Percentiles rank a stretch among this genome's conserved stretches.
phyloP scores from a whole-genome alignment of 306 rosid genomes.

The Trifolium fragiferum region DNA sequence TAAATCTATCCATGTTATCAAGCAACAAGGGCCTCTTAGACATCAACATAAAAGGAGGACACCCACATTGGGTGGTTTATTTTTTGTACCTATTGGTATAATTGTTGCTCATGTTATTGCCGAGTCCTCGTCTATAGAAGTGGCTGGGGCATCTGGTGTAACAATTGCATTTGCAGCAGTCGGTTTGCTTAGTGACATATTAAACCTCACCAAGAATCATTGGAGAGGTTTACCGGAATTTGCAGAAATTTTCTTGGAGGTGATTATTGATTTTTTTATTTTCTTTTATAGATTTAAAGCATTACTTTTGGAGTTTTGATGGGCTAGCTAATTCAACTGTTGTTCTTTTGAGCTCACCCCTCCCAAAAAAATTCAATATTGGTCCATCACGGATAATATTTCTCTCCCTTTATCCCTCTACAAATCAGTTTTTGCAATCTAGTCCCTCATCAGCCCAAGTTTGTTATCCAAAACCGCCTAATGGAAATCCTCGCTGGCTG shows the following conservation, averaged over 20 bases:
- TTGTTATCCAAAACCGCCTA: conserved; percentile 24
- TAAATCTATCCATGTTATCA: conserved; percentile 64
- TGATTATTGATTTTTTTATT: conserved; percentile 42
- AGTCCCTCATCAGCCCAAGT: conserved; percentile 9
- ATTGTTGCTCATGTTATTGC: conserved; percentile 62
- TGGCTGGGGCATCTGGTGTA: conserved; percentile 68
- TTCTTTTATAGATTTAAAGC: background rate
- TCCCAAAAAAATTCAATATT: background rate
- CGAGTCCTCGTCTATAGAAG: conserved; percentile 73
- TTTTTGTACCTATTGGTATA: conserved; percentile 82
- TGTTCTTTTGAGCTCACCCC: background rate
- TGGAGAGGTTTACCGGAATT: conserved; percentile 65
- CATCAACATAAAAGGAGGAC: conserved; percentile 60
- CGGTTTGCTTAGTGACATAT: conserved; percentile 77
- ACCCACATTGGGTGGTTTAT: conserved; percentile 93
- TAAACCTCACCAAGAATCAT: conserved; percentile 62
- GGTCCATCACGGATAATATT: background rate
- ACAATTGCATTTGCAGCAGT: conserved; percentile 89
- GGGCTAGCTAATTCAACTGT: conserved; percentile 13
- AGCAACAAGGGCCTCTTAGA: conserved; percentile 60
- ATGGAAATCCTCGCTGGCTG: background rate
- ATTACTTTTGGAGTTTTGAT: conserved; percentile 33
- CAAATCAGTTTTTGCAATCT: conserved; percentile 15
- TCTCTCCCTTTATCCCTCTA: conserved; percentile 8
- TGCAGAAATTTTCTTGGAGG: conserved; percentile 69